phyloP scores from a whole-genome alignment of 805 yeast species.

The Candida incommunis region DNA sequence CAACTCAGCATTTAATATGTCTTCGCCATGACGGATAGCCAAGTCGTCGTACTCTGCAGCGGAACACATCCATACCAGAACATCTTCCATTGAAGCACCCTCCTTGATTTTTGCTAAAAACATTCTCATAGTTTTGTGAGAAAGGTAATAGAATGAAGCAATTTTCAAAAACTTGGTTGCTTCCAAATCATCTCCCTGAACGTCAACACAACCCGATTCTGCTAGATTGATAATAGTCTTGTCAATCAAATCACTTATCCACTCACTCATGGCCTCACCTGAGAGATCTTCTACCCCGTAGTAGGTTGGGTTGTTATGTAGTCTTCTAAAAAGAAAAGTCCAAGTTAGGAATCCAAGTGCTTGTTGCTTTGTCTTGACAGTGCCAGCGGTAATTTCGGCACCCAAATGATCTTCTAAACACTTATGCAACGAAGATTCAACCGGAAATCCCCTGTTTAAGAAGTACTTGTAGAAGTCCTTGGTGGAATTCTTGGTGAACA shows the following conservation, averaged over 20 bases:
- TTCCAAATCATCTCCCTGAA: conserved; percentile 20
- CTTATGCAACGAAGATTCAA: conserved; percentile 65
- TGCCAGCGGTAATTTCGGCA: conserved; percentile 64
- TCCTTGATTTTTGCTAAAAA: conserved; percentile 39
- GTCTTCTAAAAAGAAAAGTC: conserved; percentile 62
- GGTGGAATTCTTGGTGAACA: conserved; percentile 61
- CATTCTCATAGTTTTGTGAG: conserved; percentile 74
- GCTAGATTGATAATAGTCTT: conserved; percentile 47
- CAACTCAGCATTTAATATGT: conserved; percentile 69
- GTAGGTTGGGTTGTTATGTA: conserved; percentile 65
- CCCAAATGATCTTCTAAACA: conserved; percentile 70
- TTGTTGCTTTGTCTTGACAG: conserved; percentile 47
- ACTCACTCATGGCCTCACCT: conserved; percentile 22
- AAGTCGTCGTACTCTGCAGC: conserved; percentile 77
- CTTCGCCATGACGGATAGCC: conserved; percentile 88
- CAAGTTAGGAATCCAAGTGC: conserved; percentile 66
- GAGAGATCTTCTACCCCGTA: conserved; percentile 59
- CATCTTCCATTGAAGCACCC: conserved; percentile 38
- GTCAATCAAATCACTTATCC: conserved; percentile 42
- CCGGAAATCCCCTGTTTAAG: conserved; percentile 68
- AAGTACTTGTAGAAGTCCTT: conserved; percentile 68
- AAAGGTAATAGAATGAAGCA: conserved; percentile 82
- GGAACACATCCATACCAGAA: conserved; percentile 46
- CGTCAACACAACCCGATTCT: conserved; percentile 56
- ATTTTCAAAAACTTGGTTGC: conserved; percentile 77